These are phyloP conservation scores for Colletotrichum karsti DNA, from an alignment of 2,329 filamentous ascomycete species.

Conservation along the genomic window DNA sequence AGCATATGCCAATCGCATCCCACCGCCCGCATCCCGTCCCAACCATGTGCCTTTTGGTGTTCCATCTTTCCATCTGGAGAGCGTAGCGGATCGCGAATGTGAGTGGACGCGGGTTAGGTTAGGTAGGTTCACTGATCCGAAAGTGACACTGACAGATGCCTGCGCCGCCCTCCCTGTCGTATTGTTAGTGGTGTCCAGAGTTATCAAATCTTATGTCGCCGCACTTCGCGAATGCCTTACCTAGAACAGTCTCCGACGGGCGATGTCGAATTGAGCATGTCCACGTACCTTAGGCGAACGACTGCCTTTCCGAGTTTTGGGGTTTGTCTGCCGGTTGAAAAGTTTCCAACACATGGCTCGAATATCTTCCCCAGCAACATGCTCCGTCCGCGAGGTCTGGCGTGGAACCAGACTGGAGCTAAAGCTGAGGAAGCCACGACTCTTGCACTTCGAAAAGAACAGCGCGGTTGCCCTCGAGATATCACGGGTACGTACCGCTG, in stretches of 20 bases:
- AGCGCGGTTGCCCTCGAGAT: conserved; percentile 15
- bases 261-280: not conserved
- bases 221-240: too few species aligned
- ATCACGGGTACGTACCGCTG: conserved; percentile 13
- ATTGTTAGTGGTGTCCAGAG: not conserved
- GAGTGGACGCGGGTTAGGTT: not conserved
- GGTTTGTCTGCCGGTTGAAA: not conserved
- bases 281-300: not conserved
- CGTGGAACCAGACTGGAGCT: not conserved
- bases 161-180: not conserved
- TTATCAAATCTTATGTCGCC: not conserved
- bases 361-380: not conserved
- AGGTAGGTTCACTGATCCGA: not conserved
- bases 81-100: too few species aligned
- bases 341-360: not conserved
- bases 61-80: too few species aligned
- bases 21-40: conserved; percentile 7
- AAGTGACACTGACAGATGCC: not conserved
- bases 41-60: conserved; percentile 1
- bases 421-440: not conserved
- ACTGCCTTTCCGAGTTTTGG: not conserved
- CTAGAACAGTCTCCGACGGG: not conserved
- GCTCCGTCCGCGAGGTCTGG: not conserved
- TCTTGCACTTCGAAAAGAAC: not conserved
- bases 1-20: not conserved